Conservation (phyloP, 176 grass and related monocot genomes). For the Eragrostis nindensis region DNA sequence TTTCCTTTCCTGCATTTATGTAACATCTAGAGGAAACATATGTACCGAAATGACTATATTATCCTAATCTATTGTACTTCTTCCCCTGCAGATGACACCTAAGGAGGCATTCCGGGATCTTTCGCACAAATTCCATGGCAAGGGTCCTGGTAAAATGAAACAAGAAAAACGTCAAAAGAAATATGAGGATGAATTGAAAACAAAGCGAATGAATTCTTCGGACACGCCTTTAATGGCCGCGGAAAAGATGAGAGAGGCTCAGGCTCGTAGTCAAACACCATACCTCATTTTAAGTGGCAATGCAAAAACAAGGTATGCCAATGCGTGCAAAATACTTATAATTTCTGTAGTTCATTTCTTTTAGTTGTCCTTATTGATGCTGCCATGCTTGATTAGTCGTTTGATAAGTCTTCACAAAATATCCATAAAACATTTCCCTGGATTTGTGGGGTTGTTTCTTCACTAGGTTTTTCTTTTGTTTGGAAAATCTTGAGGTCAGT, state of each 20-base stretch:
- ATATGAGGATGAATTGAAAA: conserved; percentile 79
- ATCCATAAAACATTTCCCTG: not conserved
- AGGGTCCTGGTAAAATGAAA: conserved; percentile 94
- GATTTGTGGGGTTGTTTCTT: not conserved
- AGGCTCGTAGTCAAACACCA: conserved; percentile 73
- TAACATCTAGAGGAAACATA: not conserved
- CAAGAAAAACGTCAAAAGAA: conserved; percentile 82
- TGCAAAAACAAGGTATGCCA: conserved; percentile 78
- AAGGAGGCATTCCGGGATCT: conserved; percentile 89
- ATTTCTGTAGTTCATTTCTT: not conserved
- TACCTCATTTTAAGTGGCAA: conserved; percentile 84
- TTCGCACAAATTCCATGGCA: conserved; percentile 96
- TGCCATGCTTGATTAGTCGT: conserved; percentile 5
- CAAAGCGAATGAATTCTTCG: conserved; percentile 86
- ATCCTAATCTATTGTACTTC: not conserved
- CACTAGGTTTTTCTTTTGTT: conserved; percentile 15
- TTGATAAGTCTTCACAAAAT: not conserved
- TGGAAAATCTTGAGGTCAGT: not conserved
- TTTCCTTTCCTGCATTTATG: not conserved
- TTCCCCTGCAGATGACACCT: conserved; percentile 67
- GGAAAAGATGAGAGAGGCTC: conserved; percentile 94
- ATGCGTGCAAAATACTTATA: conserved; percentile 32
- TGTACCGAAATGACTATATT: conserved; percentile 15
- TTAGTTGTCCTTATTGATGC: conserved; percentile 8
- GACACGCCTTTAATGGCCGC: conserved; percentile 71